Percentiles rank a stretch among this genome's conserved stretches.
Conservation (phyloP, 148 eudicot genomes). For the Vaccinium darrowii region DNA sequence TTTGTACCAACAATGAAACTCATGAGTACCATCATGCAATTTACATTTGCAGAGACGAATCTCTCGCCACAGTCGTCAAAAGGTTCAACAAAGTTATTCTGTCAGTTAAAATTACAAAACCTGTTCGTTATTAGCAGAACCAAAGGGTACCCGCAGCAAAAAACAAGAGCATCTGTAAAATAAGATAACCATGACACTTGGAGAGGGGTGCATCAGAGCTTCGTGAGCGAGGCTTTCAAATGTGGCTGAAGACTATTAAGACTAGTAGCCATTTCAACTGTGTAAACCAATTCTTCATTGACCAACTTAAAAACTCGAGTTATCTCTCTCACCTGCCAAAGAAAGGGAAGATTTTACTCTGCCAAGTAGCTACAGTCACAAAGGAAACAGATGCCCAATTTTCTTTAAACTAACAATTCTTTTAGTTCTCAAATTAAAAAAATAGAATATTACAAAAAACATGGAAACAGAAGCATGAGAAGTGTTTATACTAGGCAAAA, state of each 20-base stretch:
- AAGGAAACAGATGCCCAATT: neutral
- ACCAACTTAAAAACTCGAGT: constrained; percentile 42
- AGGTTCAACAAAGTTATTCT: neutral
- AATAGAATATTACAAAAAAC: neutral
- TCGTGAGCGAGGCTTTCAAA: constrained; percentile 47
- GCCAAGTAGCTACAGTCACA: neutral
- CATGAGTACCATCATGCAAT: neutral
- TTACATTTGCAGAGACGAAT: neutral
- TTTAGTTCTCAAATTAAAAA: neutral
- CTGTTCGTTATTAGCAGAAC: neutral
- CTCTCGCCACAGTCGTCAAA: neutral
- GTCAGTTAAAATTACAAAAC: neutral
- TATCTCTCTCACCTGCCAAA: constrained; percentile 48
- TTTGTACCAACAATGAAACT: neutral
- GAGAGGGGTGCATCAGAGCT: constrained; percentile 27
- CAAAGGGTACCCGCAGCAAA: neutral
- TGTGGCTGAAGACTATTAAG: constrained; percentile 35
- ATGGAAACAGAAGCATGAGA: neutral
- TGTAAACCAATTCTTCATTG: constrained; percentile 38
- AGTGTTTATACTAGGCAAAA: neutral
- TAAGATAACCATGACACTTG: neutral
- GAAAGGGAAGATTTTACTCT: neutral
- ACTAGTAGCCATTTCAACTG: constrained; percentile 48
- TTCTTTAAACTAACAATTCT: neutral
- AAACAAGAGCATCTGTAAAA: neutral